Base-by-base conservation (phyloP, 495 filamentous ascomycete genomes). In the Penicillium verhagenii region DNA sequence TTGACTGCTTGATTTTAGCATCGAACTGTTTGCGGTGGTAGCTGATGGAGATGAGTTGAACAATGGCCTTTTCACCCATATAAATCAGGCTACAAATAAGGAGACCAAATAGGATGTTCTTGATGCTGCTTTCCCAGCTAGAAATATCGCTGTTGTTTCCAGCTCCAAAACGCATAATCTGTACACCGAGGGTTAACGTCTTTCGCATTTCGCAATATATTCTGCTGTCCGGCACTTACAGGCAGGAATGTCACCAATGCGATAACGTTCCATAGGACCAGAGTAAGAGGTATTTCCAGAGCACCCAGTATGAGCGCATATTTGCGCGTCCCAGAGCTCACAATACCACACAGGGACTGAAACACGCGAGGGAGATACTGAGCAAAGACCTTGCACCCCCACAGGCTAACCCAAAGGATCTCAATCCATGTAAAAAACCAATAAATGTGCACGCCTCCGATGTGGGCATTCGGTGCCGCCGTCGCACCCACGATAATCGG, bases 11-110 rank as follows among this genome's bases (percentile, higher is more conserved):
- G 76, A 98, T 96, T 54, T 89, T 86, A 26, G 80, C 74, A 55
- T 91, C 86, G 70, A 97, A 97, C 55, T 96, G 94, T 60, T 92
- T 88, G 54, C 91, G 88, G 70, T 98, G 93, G 68, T 98, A 98
- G 53, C 86, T 87, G 65, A 98, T 90, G 43, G 89, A 93, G 67
- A 97, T 96, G 29, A 97, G 78, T 73, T 96, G 94, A 29, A 97
- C 86, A 21, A 96, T 71, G 29, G 89, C 68, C 66, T 95, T 95
- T 68, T 97, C 91, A 6, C 68, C 84, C 19, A 97, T 76, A 47
- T 86, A 87, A 43, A 97, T 84, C 49, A 92, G 65, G 9, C 88
- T 81, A 45, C 88, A 88, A 39, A 96, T 74, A n/a, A 96, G 76
- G 20, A 84, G 66, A 8, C 91, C 90, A 14, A 87, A 83, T 3